Evolutionary conservation across 345 rosid species (phyloP).

Genomic region (Eucalyptus pauciflora): DNA sequence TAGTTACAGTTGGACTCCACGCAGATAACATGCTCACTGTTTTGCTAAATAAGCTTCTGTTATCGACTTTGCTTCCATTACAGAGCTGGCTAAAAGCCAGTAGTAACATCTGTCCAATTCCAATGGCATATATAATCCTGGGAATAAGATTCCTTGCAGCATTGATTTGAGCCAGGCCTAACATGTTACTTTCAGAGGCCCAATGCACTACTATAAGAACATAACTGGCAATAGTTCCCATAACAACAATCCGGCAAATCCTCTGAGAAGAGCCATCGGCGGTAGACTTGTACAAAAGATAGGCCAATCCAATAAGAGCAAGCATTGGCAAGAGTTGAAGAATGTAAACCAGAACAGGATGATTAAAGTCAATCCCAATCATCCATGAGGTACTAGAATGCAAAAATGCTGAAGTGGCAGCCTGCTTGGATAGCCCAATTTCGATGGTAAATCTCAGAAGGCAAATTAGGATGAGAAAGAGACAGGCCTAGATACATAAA

Average conservation of each 20-base stretch:
- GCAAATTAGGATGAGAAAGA: constrained; percentile 51
- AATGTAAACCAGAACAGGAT: constrained; percentile 32
- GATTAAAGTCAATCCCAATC: constrained; percentile 42
- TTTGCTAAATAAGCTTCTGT: constrained; percentile 19
- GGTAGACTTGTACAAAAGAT: constrained; percentile 21
- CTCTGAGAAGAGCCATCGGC: constrained; percentile 9
- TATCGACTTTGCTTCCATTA: constrained; percentile 3
- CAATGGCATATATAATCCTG: constrained; percentile 35
- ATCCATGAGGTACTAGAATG: constrained; percentile 63
- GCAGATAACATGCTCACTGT: constrained; percentile 50
- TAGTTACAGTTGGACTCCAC: constrained; percentile 64
- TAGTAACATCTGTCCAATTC: constrained; percentile 46
- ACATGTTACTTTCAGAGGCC: constrained; percentile 45
- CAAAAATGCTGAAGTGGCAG: constrained; percentile 78
- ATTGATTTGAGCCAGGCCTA: constrained; percentile 15
- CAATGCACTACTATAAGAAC: constrained; percentile 63
- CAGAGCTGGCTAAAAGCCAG: constrained; percentile 20
- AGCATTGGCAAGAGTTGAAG: constrained; percentile 47
- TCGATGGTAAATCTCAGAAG: constrained; percentile 68
- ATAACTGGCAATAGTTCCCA: constrained; percentile 49
- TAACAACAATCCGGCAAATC: constrained; percentile 29
- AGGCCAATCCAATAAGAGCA: constrained; percentile 29
- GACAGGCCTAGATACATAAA: constrained; percentile 46
- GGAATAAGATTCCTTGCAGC: constrained; percentile 43
- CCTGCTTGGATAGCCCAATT: constrained; percentile 86